phyloP scores from a whole-genome alignment of 208 protist genomes.

The Crithidia fasciculata region DNA sequence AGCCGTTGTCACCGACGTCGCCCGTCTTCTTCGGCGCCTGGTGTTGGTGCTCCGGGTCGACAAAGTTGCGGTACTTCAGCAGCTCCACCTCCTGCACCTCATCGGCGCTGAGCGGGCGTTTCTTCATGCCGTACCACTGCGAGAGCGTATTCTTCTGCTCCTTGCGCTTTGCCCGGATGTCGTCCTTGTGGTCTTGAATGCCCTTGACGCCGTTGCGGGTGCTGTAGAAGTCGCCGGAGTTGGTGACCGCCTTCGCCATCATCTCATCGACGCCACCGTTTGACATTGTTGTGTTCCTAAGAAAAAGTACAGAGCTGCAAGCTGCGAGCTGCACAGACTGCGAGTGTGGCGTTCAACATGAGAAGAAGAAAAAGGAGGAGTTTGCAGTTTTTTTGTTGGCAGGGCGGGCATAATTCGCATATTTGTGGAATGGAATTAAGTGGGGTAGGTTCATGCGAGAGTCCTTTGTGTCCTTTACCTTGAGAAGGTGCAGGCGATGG shows the following conservation, averaged over 20 bases:
- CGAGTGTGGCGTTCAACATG: not conserved
- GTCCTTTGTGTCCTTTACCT: too few species aligned
- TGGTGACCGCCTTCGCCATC: conserved; percentile 89
- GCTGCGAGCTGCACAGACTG: not conserved
- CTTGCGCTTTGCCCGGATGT: conserved; percentile 58
- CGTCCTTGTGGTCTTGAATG: conserved; percentile 74
- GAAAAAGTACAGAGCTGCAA: not conserved
- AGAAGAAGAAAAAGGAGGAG: not conserved
- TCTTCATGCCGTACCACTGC: conserved; percentile 91
- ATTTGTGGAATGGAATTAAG: too few species aligned
- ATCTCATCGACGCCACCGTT: conserved; percentile 59
- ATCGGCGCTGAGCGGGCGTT: conserved; percentile 50
- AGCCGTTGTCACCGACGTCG: conserved; percentile 50
- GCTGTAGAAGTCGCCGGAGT: conserved; percentile 65
- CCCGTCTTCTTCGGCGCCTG: conserved; percentile 79
- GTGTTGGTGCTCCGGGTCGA: conserved; percentile 77
- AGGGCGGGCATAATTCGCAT: not conserved
- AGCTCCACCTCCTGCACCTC: conserved; percentile 84
- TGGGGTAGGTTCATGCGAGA: too few species aligned
- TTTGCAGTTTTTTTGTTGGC: not conserved
- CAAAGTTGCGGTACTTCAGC: conserved; percentile 89
- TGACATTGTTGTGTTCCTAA: conserved; percentile 2
- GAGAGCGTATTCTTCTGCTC: conserved; percentile 81
- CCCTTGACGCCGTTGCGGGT: conserved; percentile 70
- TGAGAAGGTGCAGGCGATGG: not conserved